Evolutionary conservation across 768 basidiomycete species (phyloP).

Genomic region (Boletus insuetus): DNA sequence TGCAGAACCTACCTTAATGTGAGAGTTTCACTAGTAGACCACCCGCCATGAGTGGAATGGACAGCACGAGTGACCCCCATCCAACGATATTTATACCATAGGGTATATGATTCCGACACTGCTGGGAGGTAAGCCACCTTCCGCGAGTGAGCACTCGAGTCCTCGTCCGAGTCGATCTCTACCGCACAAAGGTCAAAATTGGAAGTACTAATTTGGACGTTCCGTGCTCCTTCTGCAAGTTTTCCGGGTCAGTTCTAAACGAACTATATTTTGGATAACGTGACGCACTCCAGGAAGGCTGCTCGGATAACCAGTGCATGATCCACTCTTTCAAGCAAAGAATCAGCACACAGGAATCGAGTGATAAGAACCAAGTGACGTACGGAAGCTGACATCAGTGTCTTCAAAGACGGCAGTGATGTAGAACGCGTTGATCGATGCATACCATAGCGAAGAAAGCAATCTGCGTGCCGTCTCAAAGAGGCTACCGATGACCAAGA

Average conservation of each 20-base stretch:
- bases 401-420: conserved; percentile 62
- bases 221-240: conserved; percentile 39
- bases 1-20: conserved; percentile 19
- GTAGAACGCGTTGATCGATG: conserved; percentile 51
- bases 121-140: conserved; percentile 36
- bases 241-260: background rate
- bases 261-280: background rate
- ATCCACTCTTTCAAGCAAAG: conserved; percentile 53
- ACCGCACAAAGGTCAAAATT: conserved; percentile 34
- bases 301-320: conserved; percentile 64
- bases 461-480: conserved; percentile 58
- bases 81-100: conserved; percentile 36
- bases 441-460: conserved; percentile 40
- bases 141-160: conserved; percentile 21
- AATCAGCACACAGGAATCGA: background rate
- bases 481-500: conserved; percentile 59
- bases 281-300: conserved; percentile 55
- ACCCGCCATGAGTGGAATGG: conserved; percentile 17
- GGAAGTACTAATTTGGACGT: conserved; percentile 49
- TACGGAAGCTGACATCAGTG: conserved; percentile 56
- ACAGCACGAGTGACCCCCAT: conserved; percentile 24
- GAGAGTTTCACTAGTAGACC: conserved; percentile 20
- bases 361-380: conserved; percentile 17
- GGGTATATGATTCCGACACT: conserved; percentile 31
- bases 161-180: conserved; percentile 19